phyloP scores from a whole-genome alignment of 495 filamentous ascomycete species.

The Hypomontagnella monticulosa region DNA sequence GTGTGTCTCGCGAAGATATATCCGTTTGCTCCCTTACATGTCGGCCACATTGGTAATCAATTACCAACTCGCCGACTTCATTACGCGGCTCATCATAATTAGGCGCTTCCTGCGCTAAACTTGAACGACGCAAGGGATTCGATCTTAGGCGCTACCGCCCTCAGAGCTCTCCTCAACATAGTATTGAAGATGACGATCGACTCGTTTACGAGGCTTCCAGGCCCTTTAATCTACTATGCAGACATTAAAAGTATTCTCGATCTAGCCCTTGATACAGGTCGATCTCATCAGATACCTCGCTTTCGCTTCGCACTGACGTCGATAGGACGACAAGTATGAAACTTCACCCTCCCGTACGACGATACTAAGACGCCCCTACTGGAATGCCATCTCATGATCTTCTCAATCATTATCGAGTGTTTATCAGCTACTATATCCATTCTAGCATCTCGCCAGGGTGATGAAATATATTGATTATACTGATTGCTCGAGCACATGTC shows the following conservation, averaged over 20 bases:
- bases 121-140: slow-evolving; percentile 34
- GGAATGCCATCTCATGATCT: no score
- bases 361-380: no score
- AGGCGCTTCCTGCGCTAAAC: background rate
- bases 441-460: no score
- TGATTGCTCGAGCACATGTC: no score
- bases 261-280: slow-evolving; percentile 6
- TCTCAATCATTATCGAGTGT: no score
- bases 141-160: slow-evolving; percentile 13
- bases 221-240: background rate
- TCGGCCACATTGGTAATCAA: background rate
- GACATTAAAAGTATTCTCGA: background rate
- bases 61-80: slow-evolving; percentile 8
- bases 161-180: slow-evolving; percentile 8
- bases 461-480: no score
- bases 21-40: slow-evolving; percentile 28
- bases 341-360: no score
- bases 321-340: no score
- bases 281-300: background rate
- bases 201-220: slow-evolving; percentile 6
- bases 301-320: slow-evolving; percentile 3
- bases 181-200: slow-evolving; percentile 27
- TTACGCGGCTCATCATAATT: slow-evolving; percentile 2
- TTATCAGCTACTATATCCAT: no score
- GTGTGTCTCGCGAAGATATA: slow-evolving; percentile 7